Evolutionary conservation across 2,329 filamentous ascomycete species (phyloP), one percentile per base, ranked within the genome.

Genomic region (Pezicula rhizophila): DNA sequence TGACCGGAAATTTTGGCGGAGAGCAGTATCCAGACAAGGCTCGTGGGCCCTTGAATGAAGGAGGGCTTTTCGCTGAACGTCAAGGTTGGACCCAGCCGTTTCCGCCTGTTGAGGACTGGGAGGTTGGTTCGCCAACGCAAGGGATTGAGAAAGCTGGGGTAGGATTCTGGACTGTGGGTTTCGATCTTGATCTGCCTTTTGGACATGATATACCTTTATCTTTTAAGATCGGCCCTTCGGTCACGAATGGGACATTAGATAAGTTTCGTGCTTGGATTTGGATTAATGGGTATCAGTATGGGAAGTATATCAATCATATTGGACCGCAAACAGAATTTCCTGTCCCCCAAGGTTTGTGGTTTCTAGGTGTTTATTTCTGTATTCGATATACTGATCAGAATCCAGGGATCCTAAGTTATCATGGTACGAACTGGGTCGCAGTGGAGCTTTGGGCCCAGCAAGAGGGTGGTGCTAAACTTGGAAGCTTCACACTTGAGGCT

Each of bases 241-340:
- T 20, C 8, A 48, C 52, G 33, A 56, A 42, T 41, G 59, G 51
- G 73, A 71, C 46, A 65, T 52, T 43, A 49, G 50, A 31, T 48
- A 62, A 66, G 2, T 84, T 82, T 54, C 72, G 84, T n/a, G 78
- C 72, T 2, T 75, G 83, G 57, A 66, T 89, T 7, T 89, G 76
- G 56, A 80, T 89, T 38, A 89, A 89, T 56, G 86, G 85, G 2
- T 89, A 80, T 64, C 85, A 89, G 63, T 88, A 81, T 51, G 79
- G 77, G 2, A 80, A 81, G 60, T 82, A 77, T 51, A 54, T 79
- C 28, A 80, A 78, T 60, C 83, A 88, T 52, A 73, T 89, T n/a
- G 86, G 87, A 0, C 86, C 87, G 1, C 85, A 90, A 68, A 80
- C 76, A 0, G 71, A 66, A 2, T 90, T 82, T 60, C 85, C 84